A percentile compares a stretch with the other conserved stretches of the same genome.
These are phyloP conservation scores for Posidonia australis DNA, from an alignment of 106 monocot genomes.

Conservation along the genomic window DNA sequence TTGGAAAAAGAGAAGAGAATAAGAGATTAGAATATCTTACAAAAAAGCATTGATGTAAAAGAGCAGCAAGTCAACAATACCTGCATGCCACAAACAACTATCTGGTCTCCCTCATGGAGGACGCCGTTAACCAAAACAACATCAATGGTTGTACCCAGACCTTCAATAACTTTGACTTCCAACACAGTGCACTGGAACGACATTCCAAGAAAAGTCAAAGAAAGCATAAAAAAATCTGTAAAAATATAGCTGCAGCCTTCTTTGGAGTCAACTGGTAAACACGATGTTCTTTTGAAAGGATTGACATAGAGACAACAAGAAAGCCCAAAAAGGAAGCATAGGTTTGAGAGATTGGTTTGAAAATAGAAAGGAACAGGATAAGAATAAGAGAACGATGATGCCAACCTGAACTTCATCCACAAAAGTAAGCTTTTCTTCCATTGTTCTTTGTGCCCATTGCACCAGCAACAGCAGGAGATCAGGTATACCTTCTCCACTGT, in stretches of 20 bases:
- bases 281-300: background rate
- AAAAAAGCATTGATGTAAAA: background rate
- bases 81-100: constrained; percentile 99
- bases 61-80: constrained; percentile 18
- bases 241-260: background rate
- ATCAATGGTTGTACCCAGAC: constrained; percentile 88
- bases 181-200: constrained; percentile 82
- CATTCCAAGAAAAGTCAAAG: constrained; percentile 5
- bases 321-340: background rate
- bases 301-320: background rate
- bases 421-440: constrained; percentile 90
- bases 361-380: background rate
- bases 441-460: constrained; percentile 92
- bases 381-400: background rate
- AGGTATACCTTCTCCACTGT: constrained; percentile 90
- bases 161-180: constrained; percentile 97
- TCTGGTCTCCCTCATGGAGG: constrained; percentile 95
- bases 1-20: constrained; percentile 7
- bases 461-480: constrained; percentile 83
- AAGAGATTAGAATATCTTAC: background rate
- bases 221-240: background rate
- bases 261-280: background rate
- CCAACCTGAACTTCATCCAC: constrained; percentile 82
- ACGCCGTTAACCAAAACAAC: constrained; percentile 90
- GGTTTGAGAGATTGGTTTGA: no score